Evolutionary conservation across 2,329 filamentous ascomycete species (phyloP).

Genomic region (Penicillium nordicum): DNA sequence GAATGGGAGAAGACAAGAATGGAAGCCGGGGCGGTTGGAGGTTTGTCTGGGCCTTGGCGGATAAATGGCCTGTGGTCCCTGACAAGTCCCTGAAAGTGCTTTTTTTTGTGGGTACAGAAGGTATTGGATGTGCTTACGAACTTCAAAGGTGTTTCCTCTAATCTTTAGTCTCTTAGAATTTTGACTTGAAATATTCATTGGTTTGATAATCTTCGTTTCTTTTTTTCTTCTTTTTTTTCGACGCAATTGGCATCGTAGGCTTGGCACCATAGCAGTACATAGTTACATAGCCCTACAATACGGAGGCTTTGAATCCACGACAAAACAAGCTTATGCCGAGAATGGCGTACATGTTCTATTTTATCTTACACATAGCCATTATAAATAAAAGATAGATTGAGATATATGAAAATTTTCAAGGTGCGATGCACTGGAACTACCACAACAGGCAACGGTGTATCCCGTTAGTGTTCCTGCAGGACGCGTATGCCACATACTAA

Average conservation of each 20-base stretch:
- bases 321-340: not conserved
- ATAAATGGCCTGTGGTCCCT: constrained; percentile 9
- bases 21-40: constrained; percentile 8
- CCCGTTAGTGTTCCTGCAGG: constrained; percentile 16
- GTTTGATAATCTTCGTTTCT: not conserved
- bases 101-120: constrained; percentile 1
- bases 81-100: not conserved
- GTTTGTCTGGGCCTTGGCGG: constrained; percentile 17
- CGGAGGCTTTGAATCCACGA: not conserved
- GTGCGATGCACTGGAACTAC: not conserved
- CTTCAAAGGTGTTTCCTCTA: not conserved
- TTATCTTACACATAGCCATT: not conserved
- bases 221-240: not conserved
- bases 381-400: not conserved
- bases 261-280: constrained; percentile 5
- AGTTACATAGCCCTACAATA: not conserved
- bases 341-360: not conserved
- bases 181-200: not conserved
- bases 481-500: constrained; percentile 13
- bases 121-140: not conserved
- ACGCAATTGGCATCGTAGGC: constrained; percentile 17
- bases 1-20: constrained; percentile 5
- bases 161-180: not conserved
- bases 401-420: not conserved
- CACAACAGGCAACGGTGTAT: constrained; percentile 13